Evolutionary conservation across 1,284 basidiomycete species (phyloP).

Genomic region (Hypsizygus ulmarius): DNA sequence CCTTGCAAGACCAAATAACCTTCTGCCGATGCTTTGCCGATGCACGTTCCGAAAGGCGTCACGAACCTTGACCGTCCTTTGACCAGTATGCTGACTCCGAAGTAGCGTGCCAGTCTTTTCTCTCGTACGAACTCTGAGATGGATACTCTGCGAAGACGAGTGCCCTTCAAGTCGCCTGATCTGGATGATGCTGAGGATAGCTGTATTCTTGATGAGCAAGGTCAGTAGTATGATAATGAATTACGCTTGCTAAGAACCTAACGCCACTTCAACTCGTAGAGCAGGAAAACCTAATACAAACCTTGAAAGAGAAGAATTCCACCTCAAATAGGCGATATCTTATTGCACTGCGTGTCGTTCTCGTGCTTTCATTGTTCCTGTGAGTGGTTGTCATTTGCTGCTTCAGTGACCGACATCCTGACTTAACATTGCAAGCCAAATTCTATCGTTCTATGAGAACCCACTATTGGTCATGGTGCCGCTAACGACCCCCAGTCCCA

Average conservation of each 20-base stretch:
- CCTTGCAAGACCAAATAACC: no score
- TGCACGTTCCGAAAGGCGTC: no score
- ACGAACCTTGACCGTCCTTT: no score
- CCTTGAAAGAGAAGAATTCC: conserved; percentile 38
- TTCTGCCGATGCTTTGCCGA: no score
- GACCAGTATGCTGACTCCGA: no score
- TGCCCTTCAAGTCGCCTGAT: conserved; percentile 37
- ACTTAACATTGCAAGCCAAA: conserved; percentile 33
- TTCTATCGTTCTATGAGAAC: conserved; percentile 41
- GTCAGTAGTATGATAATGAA: conserved; percentile 24
- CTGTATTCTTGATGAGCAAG: conserved; percentile 51
- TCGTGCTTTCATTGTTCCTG: conserved; percentile 45
- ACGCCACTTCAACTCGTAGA: conserved; percentile 37
- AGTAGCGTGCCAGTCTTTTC: no score
- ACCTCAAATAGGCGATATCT: conserved; percentile 38
- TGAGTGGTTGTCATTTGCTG: conserved; percentile 27
- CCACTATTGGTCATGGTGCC: conserved; percentile 46
- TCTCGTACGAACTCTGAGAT: conserved; percentile 15
- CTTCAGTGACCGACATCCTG: background rate
- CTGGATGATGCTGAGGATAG: conserved; percentile 28
- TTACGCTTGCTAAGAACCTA: background rate
- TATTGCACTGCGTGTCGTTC: conserved; percentile 34
- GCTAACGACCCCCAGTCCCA: conserved; percentile 13
- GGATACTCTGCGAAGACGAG: conserved; percentile 40
- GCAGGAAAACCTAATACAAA: conserved; percentile 49